Base-by-base conservation (phyloP, 192 early-diverging fungal species). In the Coemansia sp. region DNA sequence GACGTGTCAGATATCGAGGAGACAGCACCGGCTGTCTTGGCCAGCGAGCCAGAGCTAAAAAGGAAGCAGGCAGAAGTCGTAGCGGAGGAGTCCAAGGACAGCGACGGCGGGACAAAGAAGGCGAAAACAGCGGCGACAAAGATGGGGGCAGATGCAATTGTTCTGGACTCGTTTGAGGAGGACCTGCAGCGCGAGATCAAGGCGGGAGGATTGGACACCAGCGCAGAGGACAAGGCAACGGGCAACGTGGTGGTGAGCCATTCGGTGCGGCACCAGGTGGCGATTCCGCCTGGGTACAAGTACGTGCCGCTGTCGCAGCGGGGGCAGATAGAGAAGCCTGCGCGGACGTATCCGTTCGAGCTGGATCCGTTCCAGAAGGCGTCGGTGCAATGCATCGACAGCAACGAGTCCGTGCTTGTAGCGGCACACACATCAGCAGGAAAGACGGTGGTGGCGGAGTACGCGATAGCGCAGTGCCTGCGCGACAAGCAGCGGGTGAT, bases 361-460 rank as follows among this genome's bases (percentile, higher is more conserved):
- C 84, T 98, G 36, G 96, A 98, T 88, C 94, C 95, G 48, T 98
- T 98, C 82, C 96, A 98, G 75, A 81, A 86, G 34, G 89, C 89
- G 17, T 85, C 96, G 3, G 89, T 97, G 23, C 81, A 85, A 70
- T 93, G 89, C 50, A 98, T 98, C 53, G 84, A 97, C 64, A 83
- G 93, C 65, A 84, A 87, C 38, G 96, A 98, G 70, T 94, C 92
- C 3, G 95, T 98, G n/a, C 72, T 98, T 36, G 95, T 98, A 1
- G 87, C 91, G 44, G 96, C 96, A 0, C 96, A 98, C 55, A 98
- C 96, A 2, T 93, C 91, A 38, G 96, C 96, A 15, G 96, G 96
- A 59, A 98, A 98, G 70, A 98, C 96, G 0, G 96, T 98, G 3
- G 92, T 98, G 27, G 96, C 96, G n/a, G 96, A 98, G 69, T 98